A percentile compares a stretch with the other conserved stretches of the same genome.
phyloP scores from a whole-genome alignment of 495 filamentous ascomycete species.

The Neurospora sp. region DNA sequence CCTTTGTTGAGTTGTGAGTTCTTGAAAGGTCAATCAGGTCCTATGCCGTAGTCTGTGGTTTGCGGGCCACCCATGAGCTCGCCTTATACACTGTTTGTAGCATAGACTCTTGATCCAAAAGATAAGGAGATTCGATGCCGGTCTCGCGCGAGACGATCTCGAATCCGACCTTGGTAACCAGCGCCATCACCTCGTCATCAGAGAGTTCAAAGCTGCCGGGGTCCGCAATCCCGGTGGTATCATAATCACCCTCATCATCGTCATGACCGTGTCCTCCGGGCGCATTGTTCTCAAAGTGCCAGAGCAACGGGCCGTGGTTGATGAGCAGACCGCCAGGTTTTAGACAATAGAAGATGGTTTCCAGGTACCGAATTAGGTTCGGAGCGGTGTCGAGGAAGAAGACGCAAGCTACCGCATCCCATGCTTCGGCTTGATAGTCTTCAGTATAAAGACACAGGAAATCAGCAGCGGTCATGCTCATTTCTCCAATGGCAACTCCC shows the following conservation, averaged over 20 bases:
- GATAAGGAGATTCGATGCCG: conserved; percentile 60
- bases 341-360: conserved; percentile 69
- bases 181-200: conserved; percentile 70
- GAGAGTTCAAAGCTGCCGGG: conserved; percentile 79
- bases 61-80: conserved; percentile 77
- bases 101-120: conserved; percentile 76
- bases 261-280: conserved; percentile 32
- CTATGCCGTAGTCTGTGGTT: conserved; percentile 24
- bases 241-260: conserved; percentile 34
- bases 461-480: conserved; percentile 81
- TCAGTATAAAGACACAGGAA: conserved; percentile 68
- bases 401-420: conserved; percentile 76
- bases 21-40: background rate
- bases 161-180: conserved; percentile 74
- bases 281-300: conserved; percentile 66
- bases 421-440: conserved; percentile 45
- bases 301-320: conserved; percentile 83
- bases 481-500: conserved; percentile 39
- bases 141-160: conserved; percentile 49
- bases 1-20: background rate
- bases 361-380: conserved; percentile 80
- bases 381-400: conserved; percentile 98
- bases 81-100: conserved; percentile 68
- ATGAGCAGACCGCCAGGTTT: conserved; percentile 72
- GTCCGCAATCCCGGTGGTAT: conserved; percentile 54